phyloP scores from a whole-genome alignment of 1,284 basidiomycete species.

The Vanrija humicola region DNA sequence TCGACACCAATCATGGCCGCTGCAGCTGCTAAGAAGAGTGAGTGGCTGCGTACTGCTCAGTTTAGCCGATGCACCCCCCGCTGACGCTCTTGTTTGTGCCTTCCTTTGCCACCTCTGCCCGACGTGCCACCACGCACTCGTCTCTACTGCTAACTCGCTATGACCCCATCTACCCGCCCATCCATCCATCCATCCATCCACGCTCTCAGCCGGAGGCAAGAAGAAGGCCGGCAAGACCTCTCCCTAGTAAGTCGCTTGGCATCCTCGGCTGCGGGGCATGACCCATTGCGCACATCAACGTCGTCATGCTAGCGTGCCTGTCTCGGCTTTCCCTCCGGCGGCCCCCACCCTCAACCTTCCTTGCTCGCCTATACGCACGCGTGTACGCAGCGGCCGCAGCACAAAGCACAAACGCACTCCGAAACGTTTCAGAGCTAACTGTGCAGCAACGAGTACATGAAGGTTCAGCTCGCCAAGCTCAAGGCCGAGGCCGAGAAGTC shows the following conservation, averaged over 20 bases:
- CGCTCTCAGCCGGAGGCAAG: conserved; percentile 24
- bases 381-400: neutral
- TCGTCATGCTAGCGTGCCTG: neutral
- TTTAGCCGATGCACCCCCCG: conserved; percentile 1
- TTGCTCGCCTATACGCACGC: neutral
- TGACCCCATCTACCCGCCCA: neutral
- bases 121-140: neutral
- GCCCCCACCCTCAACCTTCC: neutral
- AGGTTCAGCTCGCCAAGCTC: conserved; percentile 48
- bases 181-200: conserved; percentile 1
- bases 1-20: neutral
- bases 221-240: conserved; percentile 34
- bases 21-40: conserved; percentile 36
- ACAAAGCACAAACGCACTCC: neutral
- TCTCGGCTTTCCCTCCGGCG: neutral
- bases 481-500: conserved; percentile 45
- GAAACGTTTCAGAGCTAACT: conserved; percentile 1
- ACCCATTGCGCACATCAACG: too few species aligned
- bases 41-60: conserved; percentile 8
- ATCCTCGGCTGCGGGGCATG: too few species aligned
- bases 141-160: neutral
- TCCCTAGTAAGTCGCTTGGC: conserved; percentile 36
- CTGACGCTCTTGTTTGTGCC: too few species aligned
- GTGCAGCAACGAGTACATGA: conserved; percentile 46
- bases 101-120: neutral